These are phyloP conservation scores for Trichoderma pleuroti DNA, from an alignment of 2,329 filamentous ascomycete species.

Conservation along the genomic window DNA sequence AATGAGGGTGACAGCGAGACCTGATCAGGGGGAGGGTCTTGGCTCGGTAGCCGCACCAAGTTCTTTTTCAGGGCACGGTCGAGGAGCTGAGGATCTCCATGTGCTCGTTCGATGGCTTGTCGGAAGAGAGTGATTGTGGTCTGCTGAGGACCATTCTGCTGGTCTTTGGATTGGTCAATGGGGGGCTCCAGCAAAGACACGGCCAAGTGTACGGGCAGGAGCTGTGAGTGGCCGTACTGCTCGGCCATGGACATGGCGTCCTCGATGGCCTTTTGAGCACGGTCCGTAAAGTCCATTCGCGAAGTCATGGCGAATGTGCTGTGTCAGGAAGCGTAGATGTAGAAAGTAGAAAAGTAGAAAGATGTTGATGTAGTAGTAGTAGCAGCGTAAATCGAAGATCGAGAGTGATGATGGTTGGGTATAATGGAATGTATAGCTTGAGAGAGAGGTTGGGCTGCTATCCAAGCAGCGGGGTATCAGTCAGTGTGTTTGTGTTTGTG, in stretches of 20 bases:
- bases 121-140: slow-evolving; percentile 75
- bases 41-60: slow-evolving; percentile 85
- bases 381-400: neutral
- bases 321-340: neutral
- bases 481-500: neutral
- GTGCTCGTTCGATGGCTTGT: slow-evolving; percentile 89
- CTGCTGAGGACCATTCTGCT: slow-evolving; percentile 68
- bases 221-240: slow-evolving; percentile 87
- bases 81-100: slow-evolving; percentile 86
- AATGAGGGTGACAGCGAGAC: slow-evolving; percentile 80
- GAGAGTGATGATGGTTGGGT: too few relatives aligned
- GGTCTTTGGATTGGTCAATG: slow-evolving; percentile 74
- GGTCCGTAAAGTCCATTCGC: slow-evolving; percentile 88
- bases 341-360: neutral
- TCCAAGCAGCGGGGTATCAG: neutral
- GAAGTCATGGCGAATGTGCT: slow-evolving; percentile 60
- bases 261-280: slow-evolving; percentile 82
- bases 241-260: slow-evolving; percentile 85
- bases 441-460: neutral
- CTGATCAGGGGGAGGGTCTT: slow-evolving; percentile 89
- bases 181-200: slow-evolving; percentile 75
- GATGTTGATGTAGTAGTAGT: neutral
- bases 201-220: slow-evolving; percentile 85
- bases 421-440: neutral
- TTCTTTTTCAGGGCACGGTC: slow-evolving; percentile 88